Evolutionary conservation across 1,139 yeast genomes (phyloP), one percentile per base, ranked within the genome.

Genomic region (Candida smagusa): DNA sequence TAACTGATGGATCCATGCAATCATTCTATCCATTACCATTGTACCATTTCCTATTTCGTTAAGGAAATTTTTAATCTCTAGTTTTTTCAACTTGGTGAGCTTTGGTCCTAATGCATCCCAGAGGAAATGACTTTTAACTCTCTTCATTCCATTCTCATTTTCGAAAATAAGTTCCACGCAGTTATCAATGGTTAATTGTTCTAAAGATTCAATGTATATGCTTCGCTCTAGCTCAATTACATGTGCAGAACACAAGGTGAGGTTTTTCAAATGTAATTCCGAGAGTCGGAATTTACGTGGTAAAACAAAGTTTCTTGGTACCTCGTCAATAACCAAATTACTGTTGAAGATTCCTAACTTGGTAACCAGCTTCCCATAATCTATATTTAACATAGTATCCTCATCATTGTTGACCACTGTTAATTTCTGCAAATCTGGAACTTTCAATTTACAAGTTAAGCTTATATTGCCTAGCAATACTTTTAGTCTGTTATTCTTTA

Each of bases 91-190:
- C 6, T 12, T 21, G 9, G 4, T 9, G 34, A 39, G 34, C 6
- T 34, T 13, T 7, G 36, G 35, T 6, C 27, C 37, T 12, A 40
- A 2, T 4, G 37, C 13, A 28, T 40, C 40, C 39, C 39, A 35
- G 19, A 37, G 9, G 27, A 19, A 38, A 22, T 29, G 34, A 6
- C 35, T 11, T 22, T 38, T 40, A 19, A 42, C 31, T 41, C 52
- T 40, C 31, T 51, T 50, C 6, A 43, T 27, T 2, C 28, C 31
- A 12, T 34, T 22, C 25, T 36, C 30, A 7, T 37, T 32, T 4
- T 45, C 45, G 34, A 45, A 50, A 9, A 50, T 36, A n/a, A 31
- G 22, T 39, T 58, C 63, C 22, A 45, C 44, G 31, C 61, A 58
- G 35, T 58, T 54, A 8, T 44, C 34, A n/a, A 59, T 41, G 23